Evolutionary conservation across 31 red algal species (phyloP).

Genomic region (Odonthalia washingtoniensis): DNA sequence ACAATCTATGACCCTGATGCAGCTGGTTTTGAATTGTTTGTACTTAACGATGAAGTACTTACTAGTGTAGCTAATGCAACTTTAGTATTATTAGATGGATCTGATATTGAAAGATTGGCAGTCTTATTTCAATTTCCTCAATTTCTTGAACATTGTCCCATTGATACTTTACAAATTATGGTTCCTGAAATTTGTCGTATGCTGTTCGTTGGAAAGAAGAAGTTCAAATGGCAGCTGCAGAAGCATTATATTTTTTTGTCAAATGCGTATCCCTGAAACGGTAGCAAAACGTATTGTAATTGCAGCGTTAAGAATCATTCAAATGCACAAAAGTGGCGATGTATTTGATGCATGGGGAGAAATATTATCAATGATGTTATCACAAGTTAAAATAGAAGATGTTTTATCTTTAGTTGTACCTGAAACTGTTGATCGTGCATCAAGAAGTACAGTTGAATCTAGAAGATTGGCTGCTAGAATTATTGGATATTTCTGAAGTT

Average conservation of each 20-base stretch:
- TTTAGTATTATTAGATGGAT: constrained; percentile 81
- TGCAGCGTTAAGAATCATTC: constrained; percentile 82
- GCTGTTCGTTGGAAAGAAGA: constrained; percentile 86
- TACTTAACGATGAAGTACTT: constrained; percentile 87
- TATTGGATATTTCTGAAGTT: constrained; percentile 86
- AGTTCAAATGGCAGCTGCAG: constrained; percentile 87
- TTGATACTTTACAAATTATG: constrained; percentile 86
- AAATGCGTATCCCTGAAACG: constrained; percentile 73
- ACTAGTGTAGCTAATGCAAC: constrained; percentile 88
- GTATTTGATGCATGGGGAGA: constrained; percentile 95
- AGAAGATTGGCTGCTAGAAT: constrained; percentile 76
- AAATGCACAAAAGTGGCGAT: constrained; percentile 79
- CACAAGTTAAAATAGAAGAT: constrained; percentile 81
- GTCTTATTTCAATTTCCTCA: constrained; percentile 92
- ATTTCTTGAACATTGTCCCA: constrained; percentile 92
- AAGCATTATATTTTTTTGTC: constrained; percentile 91
- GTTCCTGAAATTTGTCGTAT: constrained; percentile 85
- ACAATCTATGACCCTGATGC: constrained; percentile 60
- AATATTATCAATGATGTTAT: constrained; percentile 90
- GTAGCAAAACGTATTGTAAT: constrained; percentile 83
- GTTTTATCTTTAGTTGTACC: constrained; percentile 78
- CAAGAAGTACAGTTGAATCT: constrained; percentile 73
- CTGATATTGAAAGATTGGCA: constrained; percentile 84
- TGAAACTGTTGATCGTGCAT: constrained; percentile 74
- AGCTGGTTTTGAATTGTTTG: constrained; percentile 77